Evolutionary conservation across 2,329 filamentous ascomycete genomes (phyloP).

Genomic region (Microdochium bolleyi): DNA sequence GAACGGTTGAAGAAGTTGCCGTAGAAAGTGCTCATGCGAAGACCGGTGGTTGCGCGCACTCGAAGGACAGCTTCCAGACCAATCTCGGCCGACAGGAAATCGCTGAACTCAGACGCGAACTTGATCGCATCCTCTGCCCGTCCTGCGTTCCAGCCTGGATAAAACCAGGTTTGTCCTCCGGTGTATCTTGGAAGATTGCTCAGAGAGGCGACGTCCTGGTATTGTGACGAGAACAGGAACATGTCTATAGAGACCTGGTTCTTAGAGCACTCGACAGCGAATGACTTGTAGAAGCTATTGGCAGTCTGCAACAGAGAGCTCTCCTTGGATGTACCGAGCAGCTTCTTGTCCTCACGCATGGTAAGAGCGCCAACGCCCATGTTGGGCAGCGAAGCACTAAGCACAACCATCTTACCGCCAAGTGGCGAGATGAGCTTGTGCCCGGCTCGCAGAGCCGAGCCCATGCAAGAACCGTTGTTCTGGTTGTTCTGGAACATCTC

Average conservation of each 20-base stretch:
- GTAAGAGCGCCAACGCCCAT: slow-evolving; percentile 83
- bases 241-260: slow-evolving; percentile 98
- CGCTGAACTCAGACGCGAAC: slow-evolving; percentile 93
- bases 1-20: slow-evolving; percentile 99
- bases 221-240: slow-evolving; percentile 93
- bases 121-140: slow-evolving; percentile 94
- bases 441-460: slow-evolving; percentile 81
- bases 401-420: slow-evolving; percentile 88
- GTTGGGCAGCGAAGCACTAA: slow-evolving; percentile 86
- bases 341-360: slow-evolving; percentile 92
- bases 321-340: slow-evolving; percentile 90
- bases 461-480: slow-evolving; percentile 86
- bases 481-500: slow-evolving; percentile 96
- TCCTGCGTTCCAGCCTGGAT: slow-evolving; percentile 94
- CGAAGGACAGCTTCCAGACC: slow-evolving; percentile 92
- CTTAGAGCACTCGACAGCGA: slow-evolving; percentile 97
- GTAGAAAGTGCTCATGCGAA: slow-evolving; percentile 97
- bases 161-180: slow-evolving; percentile 96
- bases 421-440: slow-evolving; percentile 94
- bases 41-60: slow-evolving; percentile 86
- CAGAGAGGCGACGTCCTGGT: slow-evolving; percentile 93
- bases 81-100: slow-evolving; percentile 94
- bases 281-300: slow-evolving; percentile 98
- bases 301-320: slow-evolving; percentile 79
- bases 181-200: slow-evolving; percentile 95